A percentile compares a stretch with the other conserved stretches of the same genome.
These are phyloP conservation scores for Rhododendron ferrugineum DNA, from an alignment of 148 eudicot genomes.

Conservation along the genomic window DNA sequence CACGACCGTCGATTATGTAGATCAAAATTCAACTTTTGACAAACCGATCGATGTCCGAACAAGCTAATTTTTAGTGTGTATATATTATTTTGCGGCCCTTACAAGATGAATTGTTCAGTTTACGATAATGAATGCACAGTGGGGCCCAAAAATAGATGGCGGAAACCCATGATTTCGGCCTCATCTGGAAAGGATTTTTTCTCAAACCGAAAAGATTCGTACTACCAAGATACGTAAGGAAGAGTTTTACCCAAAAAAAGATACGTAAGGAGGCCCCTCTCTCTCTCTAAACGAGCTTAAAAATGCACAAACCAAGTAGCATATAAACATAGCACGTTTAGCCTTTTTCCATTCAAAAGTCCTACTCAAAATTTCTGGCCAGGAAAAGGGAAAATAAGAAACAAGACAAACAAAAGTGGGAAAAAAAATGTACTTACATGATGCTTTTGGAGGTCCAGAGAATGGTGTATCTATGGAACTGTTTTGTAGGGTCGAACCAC, in stretches of 20 bases:
- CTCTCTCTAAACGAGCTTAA: not conserved
- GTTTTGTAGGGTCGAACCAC: slow-evolving; percentile 71
- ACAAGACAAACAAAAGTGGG: not conserved
- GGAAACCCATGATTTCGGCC: too few relatives aligned
- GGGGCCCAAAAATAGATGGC: too few relatives aligned
- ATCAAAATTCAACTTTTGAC: too few relatives aligned
- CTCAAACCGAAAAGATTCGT: too few relatives aligned
- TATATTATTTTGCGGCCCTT: too few relatives aligned
- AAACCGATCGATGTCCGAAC: too few relatives aligned
- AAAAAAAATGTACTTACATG: slow-evolving; percentile 33
- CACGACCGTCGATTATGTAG: too few relatives aligned
- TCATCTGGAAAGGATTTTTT: too few relatives aligned
- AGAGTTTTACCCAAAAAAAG: too few relatives aligned
- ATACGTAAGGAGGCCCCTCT: not conserved
- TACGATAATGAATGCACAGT: too few relatives aligned
- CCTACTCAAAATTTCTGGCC: not conserved
- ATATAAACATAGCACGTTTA: not conserved
- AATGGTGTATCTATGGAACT: slow-evolving; percentile 67
- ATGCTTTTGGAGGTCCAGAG: slow-evolving; percentile 62
- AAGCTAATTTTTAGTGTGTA: too few relatives aligned
- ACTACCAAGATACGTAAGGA: not conserved
- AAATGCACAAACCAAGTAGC: not conserved
- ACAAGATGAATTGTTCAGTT: too few relatives aligned
- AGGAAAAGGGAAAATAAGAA: not conserved
- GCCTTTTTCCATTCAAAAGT: not conserved